Conservation (phyloP, 371 early-diverging fungal genomes). For the Coemansia sp. region DNA sequence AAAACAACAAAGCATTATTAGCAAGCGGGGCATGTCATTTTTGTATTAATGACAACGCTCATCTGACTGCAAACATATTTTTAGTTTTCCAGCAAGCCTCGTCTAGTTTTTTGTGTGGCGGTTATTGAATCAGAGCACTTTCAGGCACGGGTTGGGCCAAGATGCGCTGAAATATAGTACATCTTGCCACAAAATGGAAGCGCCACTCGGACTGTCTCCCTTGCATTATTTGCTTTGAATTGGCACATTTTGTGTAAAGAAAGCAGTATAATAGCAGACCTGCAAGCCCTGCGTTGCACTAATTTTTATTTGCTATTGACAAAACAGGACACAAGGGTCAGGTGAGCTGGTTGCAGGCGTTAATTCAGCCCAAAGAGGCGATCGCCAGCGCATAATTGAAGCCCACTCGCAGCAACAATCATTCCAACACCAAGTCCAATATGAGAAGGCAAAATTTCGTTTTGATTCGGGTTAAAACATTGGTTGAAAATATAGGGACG, state of each 20-base stretch:
- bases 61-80: neutral
- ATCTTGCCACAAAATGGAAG: neutral
- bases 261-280: neutral
- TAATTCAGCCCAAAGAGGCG: neutral
- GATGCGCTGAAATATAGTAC: neutral
- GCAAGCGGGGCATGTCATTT: neutral
- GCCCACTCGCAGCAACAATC: neutral
- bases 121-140: conserved; percentile 1
- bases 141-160: neutral
- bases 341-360: neutral
- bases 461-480: neutral
- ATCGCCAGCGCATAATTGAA: neutral
- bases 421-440: neutral
- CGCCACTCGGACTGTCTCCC: conserved; percentile 2
- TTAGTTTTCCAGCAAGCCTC: neutral
- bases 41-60: neutral
- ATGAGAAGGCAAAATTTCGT: neutral
- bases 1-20: neutral
- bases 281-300: conserved; percentile 1
- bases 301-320: neutral
- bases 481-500: neutral
- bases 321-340: neutral
- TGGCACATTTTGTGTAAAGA: neutral
- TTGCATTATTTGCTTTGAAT: neutral
- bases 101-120: neutral